Percentiles rank a stretch among this genome's conserved stretches.
Evolutionary conservation across 129 eudicot species (phyloP).

Genomic region (Flaveria trinervia): DNA sequence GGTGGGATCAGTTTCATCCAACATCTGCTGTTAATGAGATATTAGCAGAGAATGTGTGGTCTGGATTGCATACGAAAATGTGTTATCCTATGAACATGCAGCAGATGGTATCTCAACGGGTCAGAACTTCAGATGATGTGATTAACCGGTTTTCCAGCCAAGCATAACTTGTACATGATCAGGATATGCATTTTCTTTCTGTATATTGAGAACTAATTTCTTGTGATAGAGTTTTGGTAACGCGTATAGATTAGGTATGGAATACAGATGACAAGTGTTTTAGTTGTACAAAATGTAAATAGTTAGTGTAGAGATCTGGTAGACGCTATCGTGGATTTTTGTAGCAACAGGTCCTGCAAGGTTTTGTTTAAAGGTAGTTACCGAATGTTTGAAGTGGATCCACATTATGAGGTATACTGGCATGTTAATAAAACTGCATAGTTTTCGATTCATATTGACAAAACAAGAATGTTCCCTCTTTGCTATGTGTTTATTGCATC

Average conservation of each 20-base stretch:
- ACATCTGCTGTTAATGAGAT: conserved; percentile 73
- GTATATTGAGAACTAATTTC: neutral
- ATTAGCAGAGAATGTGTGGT: conserved; percentile 88
- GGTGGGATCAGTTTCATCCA: conserved; percentile 99
- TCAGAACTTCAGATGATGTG: conserved; percentile 27
- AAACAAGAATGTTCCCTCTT: too few species aligned
- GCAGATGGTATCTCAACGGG: conserved; percentile 54
- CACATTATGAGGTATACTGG: neutral
- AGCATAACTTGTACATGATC: neutral
- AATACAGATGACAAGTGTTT: neutral
- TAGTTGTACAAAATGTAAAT: conserved; percentile 23
- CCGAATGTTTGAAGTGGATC: neutral
- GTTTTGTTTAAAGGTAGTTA: neutral
- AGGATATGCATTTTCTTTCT: conserved; percentile 5
- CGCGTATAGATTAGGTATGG: neutral
- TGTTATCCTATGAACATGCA: conserved; percentile 85
- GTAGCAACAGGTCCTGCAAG: neutral
- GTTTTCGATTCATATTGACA: neutral
- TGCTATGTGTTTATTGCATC: too few species aligned
- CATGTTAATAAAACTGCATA: neutral
- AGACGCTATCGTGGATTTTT: neutral
- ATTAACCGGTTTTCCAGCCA: conserved; percentile 12
- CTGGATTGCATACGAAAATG: conserved; percentile 70
- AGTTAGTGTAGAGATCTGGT: neutral
- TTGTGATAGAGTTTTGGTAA: neutral